Percentiles rank a stretch among this genome's conserved stretches.
phyloP scores from a whole-genome alignment of 768 basidiomycete genomes.

The Pulveroboletus sp. region DNA sequence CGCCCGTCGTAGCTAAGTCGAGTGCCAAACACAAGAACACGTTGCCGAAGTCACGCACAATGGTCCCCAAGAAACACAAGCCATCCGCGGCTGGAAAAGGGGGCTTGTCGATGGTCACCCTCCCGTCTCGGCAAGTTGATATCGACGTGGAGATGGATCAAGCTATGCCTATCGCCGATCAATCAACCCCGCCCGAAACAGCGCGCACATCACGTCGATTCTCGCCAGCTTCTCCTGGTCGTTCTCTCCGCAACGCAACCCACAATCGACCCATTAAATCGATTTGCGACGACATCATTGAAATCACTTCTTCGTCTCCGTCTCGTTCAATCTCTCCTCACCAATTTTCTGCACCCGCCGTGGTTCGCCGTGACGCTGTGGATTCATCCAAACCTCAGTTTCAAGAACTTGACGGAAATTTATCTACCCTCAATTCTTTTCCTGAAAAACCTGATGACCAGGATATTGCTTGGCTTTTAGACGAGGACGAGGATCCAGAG shows the following conservation, averaged over 20 bases:
- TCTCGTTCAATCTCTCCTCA: conserved; percentile 15
- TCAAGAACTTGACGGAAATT: conserved; percentile 11
- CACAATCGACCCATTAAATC: conserved; percentile 21
- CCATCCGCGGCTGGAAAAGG: conserved; percentile 22
- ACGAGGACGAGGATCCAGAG: conserved; percentile 58
- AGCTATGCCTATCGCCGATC: conserved; percentile 29
- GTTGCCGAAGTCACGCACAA: conserved; percentile 47
- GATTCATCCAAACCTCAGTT: conserved; percentile 3
- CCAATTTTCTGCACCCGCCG: neutral
- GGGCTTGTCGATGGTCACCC: conserved; percentile 33
- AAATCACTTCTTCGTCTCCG: conserved; percentile 31
- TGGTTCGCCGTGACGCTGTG: neutral
- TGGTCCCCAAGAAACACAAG: conserved; percentile 26
- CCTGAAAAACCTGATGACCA: conserved; percentile 20
- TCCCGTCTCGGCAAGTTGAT: conserved; percentile 42
- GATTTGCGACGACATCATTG: conserved; percentile 26
- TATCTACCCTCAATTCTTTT: neutral
- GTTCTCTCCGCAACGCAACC: neutral
- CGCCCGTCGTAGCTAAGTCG: conserved; percentile 37
- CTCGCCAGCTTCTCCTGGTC: conserved; percentile 14
- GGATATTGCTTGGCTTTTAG: conserved; percentile 65
- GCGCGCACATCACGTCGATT: conserved; percentile 6
- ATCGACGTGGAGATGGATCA: conserved; percentile 56
- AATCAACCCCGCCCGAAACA: conserved; percentile 3
- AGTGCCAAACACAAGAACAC: conserved; percentile 35